These are phyloP conservation scores for Magnusiomyces tetraspermus DNA, from an alignment of 1,139 yeast genomes.

Conservation along the genomic window DNA sequence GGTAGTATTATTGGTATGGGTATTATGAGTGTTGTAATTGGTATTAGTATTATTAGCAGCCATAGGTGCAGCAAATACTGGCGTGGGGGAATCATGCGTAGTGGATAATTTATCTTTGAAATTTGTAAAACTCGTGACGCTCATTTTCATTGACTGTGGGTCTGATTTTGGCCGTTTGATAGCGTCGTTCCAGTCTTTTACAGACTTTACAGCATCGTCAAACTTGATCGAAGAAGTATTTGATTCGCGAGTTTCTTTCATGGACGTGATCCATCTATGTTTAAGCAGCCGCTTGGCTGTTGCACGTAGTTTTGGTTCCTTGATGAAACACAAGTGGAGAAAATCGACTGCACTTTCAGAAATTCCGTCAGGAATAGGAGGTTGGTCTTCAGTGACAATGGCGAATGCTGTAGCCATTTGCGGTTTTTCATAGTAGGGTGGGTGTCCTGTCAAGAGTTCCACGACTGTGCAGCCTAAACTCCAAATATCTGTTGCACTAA, in stretches of 20 bases:
- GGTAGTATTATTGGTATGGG: no score
- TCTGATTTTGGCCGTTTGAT: neutral
- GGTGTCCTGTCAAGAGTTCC: slow-evolving; percentile 68
- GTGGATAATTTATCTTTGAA: neutral
- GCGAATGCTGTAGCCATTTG: slow-evolving; percentile 90
- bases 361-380: slow-evolving; percentile 60
- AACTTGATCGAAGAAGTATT: slow-evolving; percentile 17
- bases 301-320: slow-evolving; percentile 53
- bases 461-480: slow-evolving; percentile 92
- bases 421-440: slow-evolving; percentile 1
- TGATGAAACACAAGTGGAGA: slow-evolving; percentile 66
- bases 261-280: slow-evolving; percentile 53
- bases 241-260: neutral
- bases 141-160: neutral
- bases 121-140: neutral
- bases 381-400: slow-evolving; percentile 75
- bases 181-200: slow-evolving; percentile 26
- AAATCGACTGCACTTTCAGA: slow-evolving; percentile 48
- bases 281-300: slow-evolving; percentile 47
- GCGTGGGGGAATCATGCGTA: no score
- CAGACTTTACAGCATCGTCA: slow-evolving; percentile 30
- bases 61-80: no score
- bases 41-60: no score
- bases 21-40: no score
- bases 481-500: slow-evolving; percentile 67